Conservation (phyloP, 345 rosid species). For the Theobroma cacao region DNA sequence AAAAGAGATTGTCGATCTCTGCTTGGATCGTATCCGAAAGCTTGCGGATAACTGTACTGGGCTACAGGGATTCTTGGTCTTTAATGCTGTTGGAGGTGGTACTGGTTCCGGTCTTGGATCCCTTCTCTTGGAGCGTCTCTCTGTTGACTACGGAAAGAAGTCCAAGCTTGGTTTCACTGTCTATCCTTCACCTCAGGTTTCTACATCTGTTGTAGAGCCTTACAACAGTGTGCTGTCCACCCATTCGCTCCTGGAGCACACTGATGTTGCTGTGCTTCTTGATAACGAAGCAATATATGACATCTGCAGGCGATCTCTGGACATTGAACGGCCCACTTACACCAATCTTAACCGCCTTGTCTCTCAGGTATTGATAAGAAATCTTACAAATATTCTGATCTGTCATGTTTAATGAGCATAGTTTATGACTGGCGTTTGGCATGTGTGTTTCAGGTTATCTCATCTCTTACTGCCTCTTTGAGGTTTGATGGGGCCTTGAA, state of each 20-base stretch:
- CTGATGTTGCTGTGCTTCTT: slow-evolving; percentile 52
- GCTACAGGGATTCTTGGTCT: slow-evolving; percentile 58
- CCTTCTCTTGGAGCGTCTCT: slow-evolving; percentile 56
- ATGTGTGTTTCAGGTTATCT: slow-evolving; percentile 40
- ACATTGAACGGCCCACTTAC: slow-evolving; percentile 59
- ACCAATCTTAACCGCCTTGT: slow-evolving; percentile 58
- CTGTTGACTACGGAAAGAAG: slow-evolving; percentile 59
- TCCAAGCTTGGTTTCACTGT: slow-evolving; percentile 60
- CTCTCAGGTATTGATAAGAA: slow-evolving; percentile 38
- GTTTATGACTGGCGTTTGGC: background rate
- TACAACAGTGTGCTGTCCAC: slow-evolving; percentile 60
- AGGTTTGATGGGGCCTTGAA: slow-evolving; percentile 64
- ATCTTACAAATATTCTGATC: background rate
- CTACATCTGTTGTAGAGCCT: slow-evolving; percentile 57
- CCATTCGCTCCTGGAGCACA: slow-evolving; percentile 61
- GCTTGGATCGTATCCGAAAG: slow-evolving; percentile 56
- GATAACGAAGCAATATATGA: slow-evolving; percentile 62
- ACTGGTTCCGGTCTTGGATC: slow-evolving; percentile 65
- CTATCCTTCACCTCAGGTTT: slow-evolving; percentile 60
- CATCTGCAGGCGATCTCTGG: slow-evolving; percentile 61
- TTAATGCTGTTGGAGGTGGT: slow-evolving; percentile 65
- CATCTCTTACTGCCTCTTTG: slow-evolving; percentile 58
- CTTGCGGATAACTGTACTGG: slow-evolving; percentile 65
- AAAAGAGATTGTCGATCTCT: slow-evolving; percentile 58
- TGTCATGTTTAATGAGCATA: background rate